Base-by-base conservation (phyloP, 768 basidiomycete genomes). In the Pisolithus marmoratus region DNA sequence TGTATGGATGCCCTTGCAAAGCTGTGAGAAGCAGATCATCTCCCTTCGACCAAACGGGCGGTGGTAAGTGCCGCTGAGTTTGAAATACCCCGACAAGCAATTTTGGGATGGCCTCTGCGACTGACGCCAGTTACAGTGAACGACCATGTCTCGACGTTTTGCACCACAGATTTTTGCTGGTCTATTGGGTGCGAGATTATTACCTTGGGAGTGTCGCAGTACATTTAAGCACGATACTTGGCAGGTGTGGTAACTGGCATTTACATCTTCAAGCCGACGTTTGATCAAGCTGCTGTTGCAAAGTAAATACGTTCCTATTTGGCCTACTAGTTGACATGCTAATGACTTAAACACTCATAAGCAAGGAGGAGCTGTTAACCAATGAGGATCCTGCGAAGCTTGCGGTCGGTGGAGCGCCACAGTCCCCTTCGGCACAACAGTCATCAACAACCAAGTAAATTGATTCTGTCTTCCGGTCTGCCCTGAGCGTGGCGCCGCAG, bases 201-300 rank as follows among this genome's bases (percentile, higher is more conserved):
- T 45, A 34, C 43, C n/a, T 24, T 9, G 22, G 27, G 37, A 43
- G 53, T 45, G n/a, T 22, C 24, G 38, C 9, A 34, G 36, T 9
- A 23, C 14, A 20, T 42, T 48, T 27, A 42, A 19, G 53, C 46
- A 14, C 34, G 12, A 34, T 34, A 34, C 14, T 15, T 34, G 14
- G 34, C 55, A 86, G 85, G 85, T 27, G 63, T 84, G 47, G 57
- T 74, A 24, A 84, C 85, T 12, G 85, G 85, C 8, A 62, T 84
- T 20, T 85, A 86, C 62, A 81, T 85, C 48, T 86, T 86, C 69
- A 75, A 77, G 58, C 84, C 84, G 24, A 40, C 71, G 19, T 53
- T 77, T 9, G 65, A 68, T 38, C 46, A 49, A 29, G 53, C 38
- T 5, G 22, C 23, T 42, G 44, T 53, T 26, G 45, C 40, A 37